Percentiles rank a stretch among this genome's conserved stretches.
Evolutionary conservation across 2,329 filamentous ascomycete species (phyloP).

Genomic region (Penicillium sp.): DNA sequence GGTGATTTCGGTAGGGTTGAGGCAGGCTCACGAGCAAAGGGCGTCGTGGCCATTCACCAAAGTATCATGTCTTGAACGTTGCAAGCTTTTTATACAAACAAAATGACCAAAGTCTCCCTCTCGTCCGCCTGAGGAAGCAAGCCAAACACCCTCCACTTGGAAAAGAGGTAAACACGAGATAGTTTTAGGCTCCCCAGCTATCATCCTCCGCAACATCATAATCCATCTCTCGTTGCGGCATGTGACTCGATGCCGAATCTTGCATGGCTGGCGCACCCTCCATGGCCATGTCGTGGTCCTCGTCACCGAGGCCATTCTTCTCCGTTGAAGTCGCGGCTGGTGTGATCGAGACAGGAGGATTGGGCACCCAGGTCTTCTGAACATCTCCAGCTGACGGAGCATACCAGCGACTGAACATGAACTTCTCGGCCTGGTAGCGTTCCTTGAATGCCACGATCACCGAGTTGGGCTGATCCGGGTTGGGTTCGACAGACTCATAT

Average conservation of each 20-base stretch:
- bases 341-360: conserved; percentile 25
- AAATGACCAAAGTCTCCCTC: background rate
- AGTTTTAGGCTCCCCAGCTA: conserved; percentile 28
- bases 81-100: background rate
- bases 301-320: conserved; percentile 21
- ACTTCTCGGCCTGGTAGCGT: conserved; percentile 50
- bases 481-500: conserved; percentile 41
- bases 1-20: too few species aligned
- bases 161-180: conserved; percentile 6
- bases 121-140: too few species aligned
- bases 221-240: conserved; percentile 37
- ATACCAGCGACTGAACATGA: conserved; percentile 42
- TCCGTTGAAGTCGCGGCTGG: conserved; percentile 15
- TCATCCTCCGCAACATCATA: conserved; percentile 50
- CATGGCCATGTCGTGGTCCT: conserved; percentile 30
- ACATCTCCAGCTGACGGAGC: conserved; percentile 51
- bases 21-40: background rate
- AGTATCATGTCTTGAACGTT: background rate
- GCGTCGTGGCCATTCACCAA: background rate
- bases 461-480: conserved; percentile 35
- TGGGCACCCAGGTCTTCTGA: conserved; percentile 51
- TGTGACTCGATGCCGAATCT: conserved; percentile 15
- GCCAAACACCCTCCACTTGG: too few species aligned
- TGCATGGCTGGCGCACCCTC: conserved; percentile 16
- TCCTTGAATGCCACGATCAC: conserved; percentile 44